Percentiles rank a stretch among this genome's conserved stretches.
Evolutionary conservation across 2,329 filamentous ascomycete genomes (phyloP).

Genomic region (Stagonosporopsis rhizophila): DNA sequence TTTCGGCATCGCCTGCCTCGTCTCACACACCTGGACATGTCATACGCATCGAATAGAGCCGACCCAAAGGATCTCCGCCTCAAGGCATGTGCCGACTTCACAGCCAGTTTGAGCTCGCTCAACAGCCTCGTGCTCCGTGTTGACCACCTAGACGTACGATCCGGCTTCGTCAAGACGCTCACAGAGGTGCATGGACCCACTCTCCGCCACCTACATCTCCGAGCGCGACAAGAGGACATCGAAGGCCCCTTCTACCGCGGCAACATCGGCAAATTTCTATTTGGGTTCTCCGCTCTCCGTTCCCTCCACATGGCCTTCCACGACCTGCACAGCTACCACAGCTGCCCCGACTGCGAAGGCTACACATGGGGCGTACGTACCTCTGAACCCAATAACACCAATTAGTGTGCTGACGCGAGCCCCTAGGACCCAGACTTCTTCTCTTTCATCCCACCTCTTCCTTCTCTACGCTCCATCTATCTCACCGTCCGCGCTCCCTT

Average conservation of each 20-base stretch:
- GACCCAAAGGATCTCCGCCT: background rate
- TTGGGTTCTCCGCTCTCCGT: background rate
- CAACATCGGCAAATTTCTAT: slow-evolving; percentile 1
- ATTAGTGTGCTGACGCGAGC: background rate
- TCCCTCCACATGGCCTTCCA: slow-evolving; percentile 5
- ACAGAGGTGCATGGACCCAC: background rate
- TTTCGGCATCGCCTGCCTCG: slow-evolving; percentile 9
- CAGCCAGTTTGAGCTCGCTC: background rate
- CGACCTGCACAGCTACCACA: background rate
- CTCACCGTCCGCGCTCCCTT: background rate
- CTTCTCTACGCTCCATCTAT: slow-evolving; percentile 2
- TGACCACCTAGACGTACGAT: background rate
- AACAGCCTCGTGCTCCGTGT: background rate
- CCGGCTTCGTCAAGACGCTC: background rate
- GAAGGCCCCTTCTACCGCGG: background rate
- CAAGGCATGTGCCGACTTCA: background rate
- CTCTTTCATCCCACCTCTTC: slow-evolving; percentile 6
- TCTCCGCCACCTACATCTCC: background rate
- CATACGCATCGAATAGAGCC: slow-evolving; percentile 6
- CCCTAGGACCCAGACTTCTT: slow-evolving; percentile 1
- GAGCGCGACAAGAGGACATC: background rate
- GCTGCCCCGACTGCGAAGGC: slow-evolving; percentile 1
- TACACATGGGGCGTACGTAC: slow-evolving; percentile 3
- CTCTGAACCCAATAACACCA: background rate
- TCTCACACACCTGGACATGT: slow-evolving; percentile 8